These are phyloP conservation scores for Mycena citricolor DNA, from an alignment of 1,284 basidiomycete species.

Conservation along the genomic window DNA sequence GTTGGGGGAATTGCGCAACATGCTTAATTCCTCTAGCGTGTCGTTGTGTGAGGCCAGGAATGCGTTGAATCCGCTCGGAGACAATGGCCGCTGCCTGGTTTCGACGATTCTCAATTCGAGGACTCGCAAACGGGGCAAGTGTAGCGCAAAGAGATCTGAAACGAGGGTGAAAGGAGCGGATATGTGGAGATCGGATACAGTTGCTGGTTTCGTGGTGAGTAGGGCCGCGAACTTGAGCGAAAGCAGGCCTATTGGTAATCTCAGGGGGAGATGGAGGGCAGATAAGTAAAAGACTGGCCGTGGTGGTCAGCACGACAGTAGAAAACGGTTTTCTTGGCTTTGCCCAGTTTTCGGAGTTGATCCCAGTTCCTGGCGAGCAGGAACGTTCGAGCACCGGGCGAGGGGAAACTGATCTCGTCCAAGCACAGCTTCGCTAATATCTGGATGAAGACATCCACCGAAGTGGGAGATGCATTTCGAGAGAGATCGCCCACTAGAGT, in stretches of 20 bases:
- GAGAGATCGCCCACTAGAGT: slow-evolving; percentile 13
- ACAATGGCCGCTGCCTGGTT: neutral
- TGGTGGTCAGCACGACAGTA: slow-evolving; percentile 1
- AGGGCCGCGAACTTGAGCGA: neutral
- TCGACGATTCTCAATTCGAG: slow-evolving; percentile 1
- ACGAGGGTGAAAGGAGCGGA: neutral
- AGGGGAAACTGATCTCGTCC: slow-evolving; percentile 11
- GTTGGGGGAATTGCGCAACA: neutral
- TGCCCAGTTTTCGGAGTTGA: slow-evolving; percentile 11
- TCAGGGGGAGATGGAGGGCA: neutral
- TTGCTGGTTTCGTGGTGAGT: slow-evolving; percentile 7
- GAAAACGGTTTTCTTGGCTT: slow-evolving; percentile 8
- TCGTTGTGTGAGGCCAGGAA: slow-evolving; percentile 13
- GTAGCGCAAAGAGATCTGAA: slow-evolving; percentile 8
- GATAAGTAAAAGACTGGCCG: neutral
- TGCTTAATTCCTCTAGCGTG: slow-evolving; percentile 9
- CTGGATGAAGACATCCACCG: slow-evolving; percentile 4
- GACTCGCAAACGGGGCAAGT: slow-evolving; percentile 13
- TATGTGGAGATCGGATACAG: slow-evolving; percentile 11
- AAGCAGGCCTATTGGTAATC: slow-evolving; percentile 3
- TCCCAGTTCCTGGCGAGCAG: neutral
- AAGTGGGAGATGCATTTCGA: neutral
- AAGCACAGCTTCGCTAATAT: slow-evolving; percentile 12
- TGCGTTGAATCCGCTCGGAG: slow-evolving; percentile 8
- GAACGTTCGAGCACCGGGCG: slow-evolving; percentile 6